Conservation (phyloP, 139 green algal genomes). For the Coccomyxa sp. region DNA sequence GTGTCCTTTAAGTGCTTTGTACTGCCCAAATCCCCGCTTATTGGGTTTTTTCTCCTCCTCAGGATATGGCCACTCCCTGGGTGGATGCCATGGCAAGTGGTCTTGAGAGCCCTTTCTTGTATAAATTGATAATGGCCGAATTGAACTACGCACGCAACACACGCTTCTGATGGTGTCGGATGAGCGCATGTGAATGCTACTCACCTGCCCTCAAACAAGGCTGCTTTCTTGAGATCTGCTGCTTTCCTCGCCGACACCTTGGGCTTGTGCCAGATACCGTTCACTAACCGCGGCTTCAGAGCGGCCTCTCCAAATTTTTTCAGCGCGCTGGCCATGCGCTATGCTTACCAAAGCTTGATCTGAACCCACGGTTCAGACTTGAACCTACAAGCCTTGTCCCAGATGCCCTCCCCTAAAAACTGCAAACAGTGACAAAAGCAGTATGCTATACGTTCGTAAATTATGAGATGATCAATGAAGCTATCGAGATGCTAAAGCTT, state of each 20-base stretch:
- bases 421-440: no score
- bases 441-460: no score
- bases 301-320: constrained; percentile 28
- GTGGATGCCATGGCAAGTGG: neutral
- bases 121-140: neutral
- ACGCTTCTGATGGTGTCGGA: neutral
- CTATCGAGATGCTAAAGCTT: no score
- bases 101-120: neutral
- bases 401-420: no score
- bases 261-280: constrained; percentile 40
- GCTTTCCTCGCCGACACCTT: constrained; percentile 32
- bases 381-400: no score
- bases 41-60: neutral
- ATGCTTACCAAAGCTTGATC: no score
- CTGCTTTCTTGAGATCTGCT: constrained; percentile 29
- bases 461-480: no score
- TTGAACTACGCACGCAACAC: neutral
- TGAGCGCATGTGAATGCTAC: neutral
- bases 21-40: neutral
- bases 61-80: constrained; percentile 34
- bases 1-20: constrained; percentile 43
- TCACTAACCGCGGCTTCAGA: constrained; percentile 18
- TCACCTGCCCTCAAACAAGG: constrained; percentile 27
- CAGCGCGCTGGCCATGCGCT: constrained; percentile 22
- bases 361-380: no score